Evolutionary conservation across 768 basidiomycete genomes (phyloP), one percentile per base, ranked within the genome.

Genomic region (Russula foetens): DNA sequence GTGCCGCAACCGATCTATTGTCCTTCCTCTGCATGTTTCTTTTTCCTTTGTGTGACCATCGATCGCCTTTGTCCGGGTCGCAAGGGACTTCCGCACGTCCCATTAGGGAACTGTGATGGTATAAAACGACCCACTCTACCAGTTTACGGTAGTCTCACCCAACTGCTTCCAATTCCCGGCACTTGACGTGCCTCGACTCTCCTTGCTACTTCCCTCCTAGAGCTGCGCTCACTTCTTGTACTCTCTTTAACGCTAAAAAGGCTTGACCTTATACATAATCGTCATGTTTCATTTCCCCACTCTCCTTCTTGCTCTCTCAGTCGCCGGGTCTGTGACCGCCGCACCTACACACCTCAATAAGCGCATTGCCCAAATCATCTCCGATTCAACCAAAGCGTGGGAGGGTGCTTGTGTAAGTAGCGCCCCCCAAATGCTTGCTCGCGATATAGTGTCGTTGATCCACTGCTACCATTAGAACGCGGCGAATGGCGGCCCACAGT

Each of bases 401-500:
- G 76, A 78, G 53, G 57, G 72, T 61, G 79, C 80, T 47, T 81
- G 80, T 61, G 79, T 80, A 70, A 29, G 76, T 73, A 43, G 28
- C 14, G 14, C 33, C 41, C n/a, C n/a, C n/a, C n/a, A n/a, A 26
- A 50, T 2, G n/a, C 21, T 6, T 4, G 24, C 9, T 23, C 15
- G 1, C 7, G 39, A 15, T n/a, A n/a, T 29, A 46, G 15, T 8
- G 8, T 43, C 14, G 6, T 14, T 35, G 21, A 51, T 23, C 7
- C 41, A 4, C 45, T 7, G 8, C 33, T 2, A 4, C 28, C 52
- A 8, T 50, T 67, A 85, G 84, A 53, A 72, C 41, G 72, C 76
- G 14, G 85, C 84, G 7, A 81, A 80, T 43, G 86, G 85, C 45
- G 82, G 66, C 17, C 54, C 72, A n/a, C 70, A 78, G 64, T 87